These are phyloP conservation scores for Austroboletus novae-zelandiae DNA, from an alignment of 1,284 basidiomycete genomes.

Conservation along the genomic window DNA sequence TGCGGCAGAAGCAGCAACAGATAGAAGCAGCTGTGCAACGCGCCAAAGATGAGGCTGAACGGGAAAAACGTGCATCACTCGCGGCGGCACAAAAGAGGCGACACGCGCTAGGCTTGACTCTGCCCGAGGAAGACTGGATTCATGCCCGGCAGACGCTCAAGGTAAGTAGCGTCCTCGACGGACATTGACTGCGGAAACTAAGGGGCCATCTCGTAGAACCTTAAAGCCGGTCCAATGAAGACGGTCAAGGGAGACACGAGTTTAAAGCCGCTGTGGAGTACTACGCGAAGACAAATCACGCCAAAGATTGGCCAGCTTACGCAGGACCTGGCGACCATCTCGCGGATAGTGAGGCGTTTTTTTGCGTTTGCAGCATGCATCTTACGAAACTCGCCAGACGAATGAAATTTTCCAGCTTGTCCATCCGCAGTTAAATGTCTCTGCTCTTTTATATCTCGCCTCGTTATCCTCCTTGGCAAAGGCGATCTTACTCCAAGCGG, in stretches of 20 bases:
- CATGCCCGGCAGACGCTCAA: constrained; percentile 59
- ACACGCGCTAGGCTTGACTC: constrained; percentile 46
- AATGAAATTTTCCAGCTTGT: constrained; percentile 60
- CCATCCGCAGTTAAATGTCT: constrained; percentile 38
- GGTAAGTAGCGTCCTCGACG: constrained; percentile 37
- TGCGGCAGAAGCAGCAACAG: constrained; percentile 37
- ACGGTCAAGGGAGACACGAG: constrained; percentile 64
- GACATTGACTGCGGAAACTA: constrained; percentile 23
- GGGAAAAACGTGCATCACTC: constrained; percentile 31
- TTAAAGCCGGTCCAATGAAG: constrained; percentile 78
- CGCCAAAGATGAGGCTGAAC: constrained; percentile 31
- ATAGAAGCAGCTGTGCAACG: constrained; percentile 40
- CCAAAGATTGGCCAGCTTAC: constrained; percentile 92
- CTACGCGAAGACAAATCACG: constrained; percentile 80
- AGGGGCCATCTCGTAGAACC: constrained; percentile 39
- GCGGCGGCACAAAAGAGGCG: constrained; percentile 32
- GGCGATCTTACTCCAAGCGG: constrained; percentile 88
- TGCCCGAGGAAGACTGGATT: constrained; percentile 66
- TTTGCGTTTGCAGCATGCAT: constrained; percentile 3
- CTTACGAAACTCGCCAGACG: constrained; percentile 47
- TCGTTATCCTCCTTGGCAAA: constrained; percentile 87
- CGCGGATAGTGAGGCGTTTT: constrained; percentile 61
- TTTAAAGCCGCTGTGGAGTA: constrained; percentile 56
- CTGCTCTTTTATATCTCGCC: constrained; percentile 63
- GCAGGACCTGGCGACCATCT: constrained; percentile 70